These are phyloP conservation scores for Porpolomopsis calyptriformis DNA, from an alignment of 768 basidiomycete genomes.

Conservation along the genomic window DNA sequence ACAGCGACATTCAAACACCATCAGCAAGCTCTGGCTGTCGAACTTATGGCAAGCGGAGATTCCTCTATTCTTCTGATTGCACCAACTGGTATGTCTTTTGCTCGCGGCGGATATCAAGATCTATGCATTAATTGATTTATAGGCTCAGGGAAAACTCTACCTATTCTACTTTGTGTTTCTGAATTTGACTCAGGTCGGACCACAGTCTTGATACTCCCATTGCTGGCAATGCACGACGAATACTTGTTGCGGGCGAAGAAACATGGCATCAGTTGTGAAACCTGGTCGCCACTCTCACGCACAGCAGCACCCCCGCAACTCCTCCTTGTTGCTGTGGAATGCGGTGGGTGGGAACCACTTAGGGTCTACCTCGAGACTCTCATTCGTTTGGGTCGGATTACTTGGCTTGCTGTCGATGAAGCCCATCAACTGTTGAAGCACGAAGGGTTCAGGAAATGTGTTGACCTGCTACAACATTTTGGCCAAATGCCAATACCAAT, in stretches of 20 bases:
- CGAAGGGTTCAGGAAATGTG: not conserved
- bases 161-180: not conserved
- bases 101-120: slow-evolving; percentile 3
- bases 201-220: not conserved
- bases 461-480: slow-evolving; percentile 1
- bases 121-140: not conserved
- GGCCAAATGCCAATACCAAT: slow-evolving; percentile 1
- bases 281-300: slow-evolving; percentile 5
- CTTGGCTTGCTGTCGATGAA: slow-evolving; percentile 3
- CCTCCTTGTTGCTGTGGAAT: slow-evolving; percentile 3
- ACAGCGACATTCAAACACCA: slow-evolving; percentile 1
- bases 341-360: not conserved
- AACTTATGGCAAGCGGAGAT: not conserved
- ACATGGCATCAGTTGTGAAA: slow-evolving; percentile 10
- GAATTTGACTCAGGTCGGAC: not conserved
- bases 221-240: slow-evolving; percentile 2
- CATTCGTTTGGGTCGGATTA: not conserved
- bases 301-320: not conserved
- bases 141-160: slow-evolving; percentile 27
- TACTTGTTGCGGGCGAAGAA: not conserved
- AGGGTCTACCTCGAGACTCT: not conserved
- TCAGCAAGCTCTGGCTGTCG: slow-evolving; percentile 2
- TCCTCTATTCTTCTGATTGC: slow-evolving; percentile 1
- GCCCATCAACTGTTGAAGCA: slow-evolving; percentile 3
- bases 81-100: slow-evolving; percentile 4